These are phyloP conservation scores for Inga oerstediana DNA, from an alignment of 306 rosid genomes.

Conservation along the genomic window DNA sequence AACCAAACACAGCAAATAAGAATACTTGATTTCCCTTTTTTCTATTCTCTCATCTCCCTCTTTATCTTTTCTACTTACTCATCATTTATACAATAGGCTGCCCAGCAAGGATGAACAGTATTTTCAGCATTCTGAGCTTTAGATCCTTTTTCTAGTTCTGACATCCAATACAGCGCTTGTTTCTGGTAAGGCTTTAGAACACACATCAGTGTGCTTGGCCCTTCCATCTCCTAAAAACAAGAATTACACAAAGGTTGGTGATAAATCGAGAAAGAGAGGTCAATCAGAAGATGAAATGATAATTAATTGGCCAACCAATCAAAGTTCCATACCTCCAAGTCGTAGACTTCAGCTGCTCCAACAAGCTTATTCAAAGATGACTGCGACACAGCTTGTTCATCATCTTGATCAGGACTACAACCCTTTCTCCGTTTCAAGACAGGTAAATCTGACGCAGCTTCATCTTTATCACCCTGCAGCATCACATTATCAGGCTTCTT, in stretches of 20 bases:
- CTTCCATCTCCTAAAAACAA: constrained; percentile 67
- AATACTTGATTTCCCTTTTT: neutral
- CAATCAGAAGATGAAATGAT: constrained; percentile 1
- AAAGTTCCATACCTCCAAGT: constrained; percentile 59
- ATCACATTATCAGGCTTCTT: constrained; percentile 18
- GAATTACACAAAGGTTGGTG: constrained; percentile 1
- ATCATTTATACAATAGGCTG: constrained; percentile 68
- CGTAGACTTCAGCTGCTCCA: constrained; percentile 73
- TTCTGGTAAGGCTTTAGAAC: constrained; percentile 82
- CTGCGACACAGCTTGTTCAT: constrained; percentile 74
- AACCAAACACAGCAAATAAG: neutral
- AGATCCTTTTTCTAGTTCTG: constrained; percentile 70
- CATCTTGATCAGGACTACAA: constrained; percentile 50
- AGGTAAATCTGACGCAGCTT: constrained; percentile 52
- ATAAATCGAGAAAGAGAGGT: constrained; percentile 9
- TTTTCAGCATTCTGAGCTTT: constrained; percentile 56
- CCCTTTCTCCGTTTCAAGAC: constrained; percentile 59
- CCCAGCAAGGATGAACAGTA: constrained; percentile 91
- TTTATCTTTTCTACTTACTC: constrained; percentile 51
- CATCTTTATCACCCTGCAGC: constrained; percentile 50
- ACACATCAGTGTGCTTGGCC: constrained; percentile 61
- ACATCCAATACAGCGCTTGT: constrained; percentile 89
- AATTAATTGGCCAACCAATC: constrained; percentile 11
- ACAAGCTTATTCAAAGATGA: constrained; percentile 69
- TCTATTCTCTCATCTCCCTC: neutral